Base-by-base conservation (phyloP, 1,284 basidiomycete species). In the Boletus semigastroideus region DNA sequence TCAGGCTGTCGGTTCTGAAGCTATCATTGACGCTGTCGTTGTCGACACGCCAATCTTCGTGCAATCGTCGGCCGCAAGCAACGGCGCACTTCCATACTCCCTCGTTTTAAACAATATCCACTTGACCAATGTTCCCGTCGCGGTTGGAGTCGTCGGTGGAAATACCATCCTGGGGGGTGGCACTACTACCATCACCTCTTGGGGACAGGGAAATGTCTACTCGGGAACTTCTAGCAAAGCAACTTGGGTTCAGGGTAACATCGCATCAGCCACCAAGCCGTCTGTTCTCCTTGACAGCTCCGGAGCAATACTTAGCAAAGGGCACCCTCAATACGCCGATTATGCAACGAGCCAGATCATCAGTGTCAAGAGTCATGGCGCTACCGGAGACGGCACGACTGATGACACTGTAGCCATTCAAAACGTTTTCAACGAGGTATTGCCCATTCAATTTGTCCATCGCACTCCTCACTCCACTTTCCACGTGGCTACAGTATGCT, bases 351-450 rank as follows among this genome's bases (percentile, higher is more conserved):
- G 61, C 52, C 72, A 79, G 59, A 70, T 84, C 60, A 65, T 80
- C 49, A 80, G 77, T 51, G 74, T 82, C 39, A 79, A 76, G 59
- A 67, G 70, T 16, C 67, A 75, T 25, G 83, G 82, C 20, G 83
- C 79, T 17, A 73, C 65, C 53, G 82, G 82, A 39, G 80, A 84
- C 49, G 82, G 82, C 0, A 57, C 60, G 28, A 79, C 79, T 8
- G 82, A 84, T 54, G 83, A 84, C 56, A 81, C 80, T 5, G 59
- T 62, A 16, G 75, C 78, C 7, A 72, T 84, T 41, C 75, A 79
- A 58, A 63, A 65, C 13, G 68, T 79, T 11, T 65, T 84, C 38
- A 55, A 78, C 45, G 59, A 76, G 61, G 65, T 65, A 54, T 17
- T 16, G 2, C 22, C 25, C 9, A 1, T 13, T 12, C 37, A 22